These are phyloP conservation scores for Staphylotrichum longicolle DNA, from an alignment of 495 filamentous ascomycete species.

Conservation along the genomic window DNA sequence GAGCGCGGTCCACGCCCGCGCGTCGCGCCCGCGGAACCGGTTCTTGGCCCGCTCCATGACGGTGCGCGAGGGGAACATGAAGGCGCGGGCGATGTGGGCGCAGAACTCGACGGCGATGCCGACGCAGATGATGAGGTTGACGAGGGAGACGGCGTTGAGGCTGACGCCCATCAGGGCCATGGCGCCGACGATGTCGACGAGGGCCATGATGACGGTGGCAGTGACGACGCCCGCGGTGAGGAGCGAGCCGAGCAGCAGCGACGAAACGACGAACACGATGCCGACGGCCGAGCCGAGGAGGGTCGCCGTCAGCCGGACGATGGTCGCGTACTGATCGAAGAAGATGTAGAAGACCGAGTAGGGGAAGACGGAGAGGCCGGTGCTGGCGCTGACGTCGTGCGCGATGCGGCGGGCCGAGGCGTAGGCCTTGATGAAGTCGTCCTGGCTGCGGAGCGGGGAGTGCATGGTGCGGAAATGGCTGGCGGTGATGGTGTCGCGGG, in stretches of 20 bases:
- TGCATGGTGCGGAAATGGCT: conserved; percentile 92
- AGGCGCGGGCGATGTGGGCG: conserved; percentile 92
- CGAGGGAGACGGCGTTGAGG: conserved; percentile 94
- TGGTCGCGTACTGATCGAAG: conserved; percentile 93
- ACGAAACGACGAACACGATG: conserved; percentile 76
- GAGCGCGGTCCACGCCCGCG: conserved; percentile 84
- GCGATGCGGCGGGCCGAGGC: conserved; percentile 88
- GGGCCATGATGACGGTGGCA: conserved; percentile 82
- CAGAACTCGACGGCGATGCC: conserved; percentile 97
- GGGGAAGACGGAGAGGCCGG: conserved; percentile 79
- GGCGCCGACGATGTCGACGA: conserved; percentile 89
- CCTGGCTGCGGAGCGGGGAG: conserved; percentile 76
- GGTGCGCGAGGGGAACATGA: conserved; percentile 79
- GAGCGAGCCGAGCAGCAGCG: conserved; percentile 77
- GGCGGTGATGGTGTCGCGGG: conserved; percentile 63
- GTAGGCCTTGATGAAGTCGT: conserved; percentile 92
- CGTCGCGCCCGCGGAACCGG: conserved; percentile 71
- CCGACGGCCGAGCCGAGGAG: conserved; percentile 79
- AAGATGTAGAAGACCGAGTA: conserved; percentile 98
- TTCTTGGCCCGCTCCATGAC: conserved; percentile 72
- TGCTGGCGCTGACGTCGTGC: conserved; percentile 61
- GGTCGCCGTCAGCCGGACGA: conserved; percentile 71
- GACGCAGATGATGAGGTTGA: conserved; percentile 94
- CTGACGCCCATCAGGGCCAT: conserved; percentile 88
- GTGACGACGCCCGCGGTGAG: conserved; percentile 80